Evolutionary conservation across 768 basidiomycete species (phyloP), one percentile per base, ranked within the genome.

Genomic region (Naganishia vaughanmartiniae): DNA sequence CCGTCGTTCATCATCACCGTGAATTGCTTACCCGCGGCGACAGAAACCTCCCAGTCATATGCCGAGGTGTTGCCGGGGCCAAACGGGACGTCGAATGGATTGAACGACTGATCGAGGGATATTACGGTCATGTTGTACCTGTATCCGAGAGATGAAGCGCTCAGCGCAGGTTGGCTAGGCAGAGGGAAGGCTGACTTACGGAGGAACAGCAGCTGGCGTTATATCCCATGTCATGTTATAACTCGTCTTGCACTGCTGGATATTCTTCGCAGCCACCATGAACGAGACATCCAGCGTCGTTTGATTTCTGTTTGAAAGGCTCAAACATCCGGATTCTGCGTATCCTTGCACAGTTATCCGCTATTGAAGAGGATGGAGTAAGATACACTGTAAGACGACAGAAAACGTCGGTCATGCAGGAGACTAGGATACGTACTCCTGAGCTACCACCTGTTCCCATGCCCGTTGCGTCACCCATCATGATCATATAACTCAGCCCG

Each of bases 61-160:
- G 51, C 5, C 0, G 51, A 24, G 14, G 48, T 36, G 30, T 39
- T 57, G 28, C 71, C 71, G 15, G 65, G 51, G 21, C 71, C 71
- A 21, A 69, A 65, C n/a, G 54, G 45, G 17, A 72, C 54, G 31
- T 68, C 63, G 67, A 55, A 72, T 0, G 71, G 71, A 28, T 56
- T 54, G 57, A 72, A 72, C 1, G 55, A 46, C 39, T 69, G 66
- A 24, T 67, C 66, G n/a, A 58, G 48, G 21, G 71, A 72, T 24
- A 72, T 46, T 31, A 72, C 67, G 54, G 71, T 72, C 67, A 69
- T 69, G 51, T 69, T 72, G 30, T 69, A 72, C 28, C 69, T 70
- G 60, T 11, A 14, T 48, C 10, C 14, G 11, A 17, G 24, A 39
- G 24, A 4, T 26, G 4, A 31, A n/a, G 12, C n/a, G 30, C 19